phyloP scores from a whole-genome alignment of 441 rosid genomes.

The Pelargonium myrrhifolium region DNA sequence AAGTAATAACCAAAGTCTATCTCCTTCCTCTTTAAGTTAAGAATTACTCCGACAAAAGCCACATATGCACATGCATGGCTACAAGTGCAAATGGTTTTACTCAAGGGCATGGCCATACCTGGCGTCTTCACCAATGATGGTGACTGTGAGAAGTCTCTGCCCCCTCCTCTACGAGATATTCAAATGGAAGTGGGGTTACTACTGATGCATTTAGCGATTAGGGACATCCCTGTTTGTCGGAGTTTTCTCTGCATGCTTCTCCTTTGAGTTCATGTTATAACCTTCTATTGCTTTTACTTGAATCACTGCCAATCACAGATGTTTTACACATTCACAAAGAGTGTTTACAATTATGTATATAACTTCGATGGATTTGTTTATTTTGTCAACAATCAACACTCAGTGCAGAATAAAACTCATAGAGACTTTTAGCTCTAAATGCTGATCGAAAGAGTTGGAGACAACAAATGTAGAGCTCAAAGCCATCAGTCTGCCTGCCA shows the following conservation, averaged over 20 bases:
- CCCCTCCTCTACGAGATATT: neutral
- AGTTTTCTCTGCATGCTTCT: neutral
- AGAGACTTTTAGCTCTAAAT: neutral
- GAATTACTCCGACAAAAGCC: neutral
- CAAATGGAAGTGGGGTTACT: neutral
- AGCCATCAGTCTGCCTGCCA: conserved; percentile 83
- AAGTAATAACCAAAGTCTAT: neutral
- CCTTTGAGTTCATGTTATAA: neutral
- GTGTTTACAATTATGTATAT: neutral
- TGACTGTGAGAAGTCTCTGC: neutral
- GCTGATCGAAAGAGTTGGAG: conserved; percentile 51
- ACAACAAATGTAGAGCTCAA: conserved; percentile 81
- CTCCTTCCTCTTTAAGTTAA: neutral
- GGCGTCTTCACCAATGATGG: neutral
- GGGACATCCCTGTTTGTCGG: neutral
- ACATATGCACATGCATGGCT: conserved; percentile 3
- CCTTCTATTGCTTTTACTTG: neutral
- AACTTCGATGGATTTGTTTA: neutral
- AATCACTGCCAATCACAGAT: neutral
- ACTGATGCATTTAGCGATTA: neutral
- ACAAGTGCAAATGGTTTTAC: conserved; percentile 4
- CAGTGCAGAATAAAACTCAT: neutral
- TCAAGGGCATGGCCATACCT: neutral
- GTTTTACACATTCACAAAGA: neutral
- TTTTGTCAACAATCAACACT: too few species aligned